Evolutionary conservation across 331 rosid species (phyloP), one percentile per base, ranked within the genome.

Genomic region (Dryas integrifolia): DNA sequence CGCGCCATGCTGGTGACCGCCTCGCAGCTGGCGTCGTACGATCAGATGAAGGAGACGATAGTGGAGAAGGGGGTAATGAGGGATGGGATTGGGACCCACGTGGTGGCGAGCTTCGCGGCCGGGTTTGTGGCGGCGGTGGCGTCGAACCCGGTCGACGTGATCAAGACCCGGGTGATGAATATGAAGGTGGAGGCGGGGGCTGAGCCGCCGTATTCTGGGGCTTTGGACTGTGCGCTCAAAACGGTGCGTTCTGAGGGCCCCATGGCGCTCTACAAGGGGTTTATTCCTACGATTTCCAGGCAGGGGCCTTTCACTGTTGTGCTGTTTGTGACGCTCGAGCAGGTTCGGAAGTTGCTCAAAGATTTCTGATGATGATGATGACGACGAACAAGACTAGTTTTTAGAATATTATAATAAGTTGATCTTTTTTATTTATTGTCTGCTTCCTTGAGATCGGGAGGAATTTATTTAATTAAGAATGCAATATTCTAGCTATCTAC

Each of bases 1-100:
- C 95, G 97, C 12, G 97, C 97, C 5, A 90, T 90, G 97, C 81
- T 90, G 0, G 97, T 90, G 41, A 90, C 95, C 4, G 94, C 97
- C 10, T 90, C 97, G 5, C 97, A 90, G 73, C 77, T 90, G 0
- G 97, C 97, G 0, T 80, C 97, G 0, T 90, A 90, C 78, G 97
- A 90, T 21, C 89, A 86, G 79, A 69, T 88, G 71, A 90, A 90
- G 79, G 97, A 90, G 56, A 82, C 45, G 69, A 90, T 90, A 7
- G 18, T 90, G 1, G 84, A 75, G 16, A 88, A 76, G 26, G 82
- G 86, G 0, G n/a, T 90, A 21, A 80, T 90, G 95, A 65, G 50
- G 0, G 97, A 90, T 39, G 97, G 97, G 53, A 86, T 90, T 0
- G 97, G 95, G 47, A 90, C 97, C 43, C 97, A 90, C 85, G 90